Percentiles rank a stretch among this genome's conserved stretches.
These are phyloP conservation scores for Choricystis sp. DNA, from an alignment of 139 green algal species.

Conservation along the genomic window DNA sequence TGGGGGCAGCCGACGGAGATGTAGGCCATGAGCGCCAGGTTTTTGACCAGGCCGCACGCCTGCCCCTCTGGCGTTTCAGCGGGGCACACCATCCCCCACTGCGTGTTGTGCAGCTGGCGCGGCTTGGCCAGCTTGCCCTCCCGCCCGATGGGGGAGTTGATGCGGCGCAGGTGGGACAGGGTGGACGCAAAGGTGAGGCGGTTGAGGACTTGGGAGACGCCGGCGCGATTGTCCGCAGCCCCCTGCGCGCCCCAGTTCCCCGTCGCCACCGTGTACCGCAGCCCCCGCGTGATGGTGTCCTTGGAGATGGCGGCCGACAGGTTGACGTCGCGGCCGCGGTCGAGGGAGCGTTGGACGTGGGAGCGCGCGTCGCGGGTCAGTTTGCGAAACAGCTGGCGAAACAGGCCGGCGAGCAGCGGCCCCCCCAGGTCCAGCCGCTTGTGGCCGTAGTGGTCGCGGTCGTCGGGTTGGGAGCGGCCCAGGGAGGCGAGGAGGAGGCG, in stretches of 20 bases:
- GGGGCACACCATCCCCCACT: conserved; percentile 98
- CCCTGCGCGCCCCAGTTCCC: conserved; percentile 92
- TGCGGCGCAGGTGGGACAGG: conserved; percentile 83
- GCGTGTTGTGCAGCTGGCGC: conserved; percentile 94
- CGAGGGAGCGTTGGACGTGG: conserved; percentile 59
- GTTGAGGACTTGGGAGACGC: conserved; percentile 89
- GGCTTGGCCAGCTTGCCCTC: conserved; percentile 90
- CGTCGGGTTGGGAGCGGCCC: conserved; percentile 59
- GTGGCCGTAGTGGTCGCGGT: conserved; percentile 97
- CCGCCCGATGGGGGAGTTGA: conserved; percentile 93
- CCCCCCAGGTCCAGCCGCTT: conserved; percentile 90
- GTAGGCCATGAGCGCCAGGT: conserved; percentile 94
- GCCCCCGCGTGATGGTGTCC: conserved; percentile 75
- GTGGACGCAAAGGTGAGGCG: conserved; percentile 89
- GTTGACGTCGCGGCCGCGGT: conserved; percentile 63
- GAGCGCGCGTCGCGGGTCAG: conserved; percentile 76
- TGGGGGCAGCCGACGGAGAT: conserved; percentile 57
- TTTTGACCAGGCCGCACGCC: conserved; percentile 93
- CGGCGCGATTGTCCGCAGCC: conserved; percentile 53
- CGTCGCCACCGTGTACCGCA: conserved; percentile 93
- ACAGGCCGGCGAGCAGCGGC: conserved; percentile 66
- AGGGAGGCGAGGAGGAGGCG: conserved; percentile 71
- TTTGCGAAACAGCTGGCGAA: conserved; percentile 85
- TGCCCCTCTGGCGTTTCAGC: conserved; percentile 93
- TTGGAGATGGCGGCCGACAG: conserved; percentile 68